Conservation (phyloP, 495 filamentous ascomycete genomes). For the Parachaetomium inaequale region DNA sequence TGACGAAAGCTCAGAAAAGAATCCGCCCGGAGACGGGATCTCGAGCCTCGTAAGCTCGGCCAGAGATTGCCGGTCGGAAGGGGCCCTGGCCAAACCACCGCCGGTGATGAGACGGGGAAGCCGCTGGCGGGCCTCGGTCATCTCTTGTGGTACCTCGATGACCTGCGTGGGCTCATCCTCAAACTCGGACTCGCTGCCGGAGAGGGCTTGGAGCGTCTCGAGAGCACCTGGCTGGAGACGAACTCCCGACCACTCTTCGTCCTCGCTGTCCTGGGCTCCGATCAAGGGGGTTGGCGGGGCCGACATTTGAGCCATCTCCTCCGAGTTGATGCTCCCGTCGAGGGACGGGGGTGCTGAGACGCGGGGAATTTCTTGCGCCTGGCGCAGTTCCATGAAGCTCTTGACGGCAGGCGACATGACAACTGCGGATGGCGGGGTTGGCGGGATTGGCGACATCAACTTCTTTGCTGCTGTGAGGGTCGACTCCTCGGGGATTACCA, state of each 20-base stretch:
- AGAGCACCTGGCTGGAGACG: slow-evolving; percentile 74
- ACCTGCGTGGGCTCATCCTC: slow-evolving; percentile 51
- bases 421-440: slow-evolving; percentile 71
- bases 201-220: slow-evolving; percentile 72
- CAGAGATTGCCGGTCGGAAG: slow-evolving; percentile 45
- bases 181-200: slow-evolving; percentile 51
- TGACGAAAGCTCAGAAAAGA: slow-evolving; percentile 77
- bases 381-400: slow-evolving; percentile 57
- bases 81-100: slow-evolving; percentile 27
- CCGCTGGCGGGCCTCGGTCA: slow-evolving; percentile 38
- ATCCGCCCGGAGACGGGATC: slow-evolving; percentile 85
- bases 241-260: slow-evolving; percentile 58
- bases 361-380: slow-evolving; percentile 57
- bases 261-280: slow-evolving; percentile 50
- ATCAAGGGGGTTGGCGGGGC: slow-evolving; percentile 77
- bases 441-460: slow-evolving; percentile 63
- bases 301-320: slow-evolving; percentile 74
- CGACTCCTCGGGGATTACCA: slow-evolving; percentile 61
- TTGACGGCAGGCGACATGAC: slow-evolving; percentile 72
- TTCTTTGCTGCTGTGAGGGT: slow-evolving; percentile 29
- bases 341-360: slow-evolving; percentile 81
- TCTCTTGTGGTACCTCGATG: slow-evolving; percentile 46
- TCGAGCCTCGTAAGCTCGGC: slow-evolving; percentile 64
- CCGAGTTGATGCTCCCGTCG: slow-evolving; percentile 81
- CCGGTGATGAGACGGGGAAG: slow-evolving; percentile 40